phyloP scores from a whole-genome alignment of 768 basidiomycete genomes.

The Tremella mesenterica region DNA sequence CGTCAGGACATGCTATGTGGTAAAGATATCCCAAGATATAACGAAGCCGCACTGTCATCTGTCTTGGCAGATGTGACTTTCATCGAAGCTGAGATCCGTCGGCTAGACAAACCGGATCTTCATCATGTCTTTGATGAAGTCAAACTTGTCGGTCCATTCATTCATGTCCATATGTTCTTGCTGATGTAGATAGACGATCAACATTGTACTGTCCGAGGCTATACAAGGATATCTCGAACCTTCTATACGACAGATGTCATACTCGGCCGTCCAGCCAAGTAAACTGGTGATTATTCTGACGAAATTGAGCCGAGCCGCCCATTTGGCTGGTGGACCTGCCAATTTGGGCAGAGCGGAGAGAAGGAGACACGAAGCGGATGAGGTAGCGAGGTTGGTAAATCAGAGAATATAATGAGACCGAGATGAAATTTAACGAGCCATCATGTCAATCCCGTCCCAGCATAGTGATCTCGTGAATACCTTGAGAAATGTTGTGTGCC shows the following conservation, averaged over 20 bases:
- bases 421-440: too few relatives aligned
- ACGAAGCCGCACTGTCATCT: conserved; percentile 81
- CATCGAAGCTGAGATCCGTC: conserved; percentile 73
- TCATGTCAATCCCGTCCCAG: too few relatives aligned
- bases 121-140: conserved; percentile 68
- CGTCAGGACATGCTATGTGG: conserved; percentile 25
- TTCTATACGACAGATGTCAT: conserved; percentile 37
- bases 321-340: conserved; percentile 7
- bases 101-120: conserved; percentile 64
- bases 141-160: conserved; percentile 54
- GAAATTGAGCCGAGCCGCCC: conserved; percentile 36
- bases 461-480: too few relatives aligned
- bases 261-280: conserved; percentile 36
- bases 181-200: conserved; percentile 34
- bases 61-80: conserved; percentile 78
- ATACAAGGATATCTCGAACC: conserved; percentile 75
- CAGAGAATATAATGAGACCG: too few relatives aligned
- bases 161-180: not conserved
- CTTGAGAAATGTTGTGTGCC: too few relatives aligned
- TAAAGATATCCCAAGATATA: conserved; percentile 61
- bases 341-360: conserved; percentile 27
- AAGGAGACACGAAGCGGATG: conserved; percentile 35
- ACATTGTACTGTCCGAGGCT: conserved; percentile 60
- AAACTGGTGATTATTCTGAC: conserved; percentile 38
- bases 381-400: conserved; percentile 29